Percentiles rank a stretch among this genome's conserved stretches.
Conservation (phyloP, 805 yeast genomes). For the Hagleromyces aurorensis region DNA sequence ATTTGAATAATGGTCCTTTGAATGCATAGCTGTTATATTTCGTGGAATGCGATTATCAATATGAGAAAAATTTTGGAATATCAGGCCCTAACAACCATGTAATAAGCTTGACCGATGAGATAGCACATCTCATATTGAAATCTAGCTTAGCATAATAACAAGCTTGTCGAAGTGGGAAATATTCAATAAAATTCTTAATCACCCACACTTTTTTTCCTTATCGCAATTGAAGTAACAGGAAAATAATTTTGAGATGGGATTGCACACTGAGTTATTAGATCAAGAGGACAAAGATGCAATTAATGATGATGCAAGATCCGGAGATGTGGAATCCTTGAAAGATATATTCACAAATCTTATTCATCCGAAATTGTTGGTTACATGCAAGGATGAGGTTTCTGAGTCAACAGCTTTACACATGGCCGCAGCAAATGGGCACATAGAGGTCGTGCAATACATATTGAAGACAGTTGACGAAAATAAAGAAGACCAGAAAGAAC, state of each 20-base stretch:
- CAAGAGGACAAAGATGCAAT: conserved; percentile 81
- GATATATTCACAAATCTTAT: conserved; percentile 55
- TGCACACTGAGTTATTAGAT: conserved; percentile 31
- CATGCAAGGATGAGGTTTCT: conserved; percentile 56
- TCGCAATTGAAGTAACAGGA: background rate
- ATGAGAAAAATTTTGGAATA: no score
- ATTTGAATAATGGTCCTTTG: no score
- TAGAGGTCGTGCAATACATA: conserved; percentile 54
- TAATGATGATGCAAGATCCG: conserved; percentile 76
- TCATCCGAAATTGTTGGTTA: conserved; percentile 36
- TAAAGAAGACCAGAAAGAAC: conserved; percentile 30
- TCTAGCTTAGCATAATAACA: no score
- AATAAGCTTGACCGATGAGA: no score
- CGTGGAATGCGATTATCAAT: no score
- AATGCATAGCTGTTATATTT: no score
- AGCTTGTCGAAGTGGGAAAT: no score
- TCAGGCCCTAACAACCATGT: no score
- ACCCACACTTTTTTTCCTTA: conserved; percentile 1
- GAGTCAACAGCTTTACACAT: conserved; percentile 78
- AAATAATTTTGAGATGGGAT: conserved; percentile 15
- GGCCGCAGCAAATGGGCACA: conserved; percentile 94
- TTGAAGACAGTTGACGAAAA: conserved; percentile 36
- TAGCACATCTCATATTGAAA: no score
- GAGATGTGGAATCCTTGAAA: conserved; percentile 70
- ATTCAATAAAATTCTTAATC: no score